A percentile compares a stretch with the other conserved stretches of the same genome.
phyloP scores from a whole-genome alignment of 176 grass and related monocot species.

The Bonia amplexicaulis region DNA sequence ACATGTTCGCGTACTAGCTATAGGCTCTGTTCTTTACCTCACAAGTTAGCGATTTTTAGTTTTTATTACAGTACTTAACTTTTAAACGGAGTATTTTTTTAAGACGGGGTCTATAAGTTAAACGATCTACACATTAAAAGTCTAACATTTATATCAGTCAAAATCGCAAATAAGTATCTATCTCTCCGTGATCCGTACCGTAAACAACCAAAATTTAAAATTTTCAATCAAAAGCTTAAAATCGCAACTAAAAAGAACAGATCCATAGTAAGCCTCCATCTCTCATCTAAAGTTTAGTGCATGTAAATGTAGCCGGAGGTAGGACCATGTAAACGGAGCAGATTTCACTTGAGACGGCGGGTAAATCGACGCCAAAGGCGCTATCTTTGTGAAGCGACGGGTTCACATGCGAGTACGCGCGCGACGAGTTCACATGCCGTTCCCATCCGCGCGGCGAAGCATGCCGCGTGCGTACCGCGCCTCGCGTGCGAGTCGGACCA shows the following conservation, averaged over 20 bases:
- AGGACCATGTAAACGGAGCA: neutral
- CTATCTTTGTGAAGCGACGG: neutral
- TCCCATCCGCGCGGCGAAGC: neutral
- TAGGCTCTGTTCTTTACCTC: no score
- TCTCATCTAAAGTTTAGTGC: neutral
- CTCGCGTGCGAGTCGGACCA: neutral
- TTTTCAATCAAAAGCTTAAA: no score
- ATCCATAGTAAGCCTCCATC: neutral
- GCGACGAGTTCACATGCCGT: slow-evolving; percentile 18
- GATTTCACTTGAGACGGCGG: neutral
- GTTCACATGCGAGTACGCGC: neutral
- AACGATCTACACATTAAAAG: no score
- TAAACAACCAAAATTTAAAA: no score
- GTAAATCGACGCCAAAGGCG: neutral
- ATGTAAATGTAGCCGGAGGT: neutral
- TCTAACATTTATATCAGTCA: no score
- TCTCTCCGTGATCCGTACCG: no score
- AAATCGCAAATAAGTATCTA: no score
- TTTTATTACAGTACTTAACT: no score
- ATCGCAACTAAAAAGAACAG: no score
- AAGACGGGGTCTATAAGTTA: no score
- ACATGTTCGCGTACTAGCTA: neutral
- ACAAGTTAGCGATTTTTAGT: no score
- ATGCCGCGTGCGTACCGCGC: neutral
- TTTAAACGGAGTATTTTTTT: no score